These are phyloP conservation scores for Hyaloscypha variabilis DNA, from an alignment of 495 filamentous ascomycete genomes.

Conservation along the genomic window DNA sequence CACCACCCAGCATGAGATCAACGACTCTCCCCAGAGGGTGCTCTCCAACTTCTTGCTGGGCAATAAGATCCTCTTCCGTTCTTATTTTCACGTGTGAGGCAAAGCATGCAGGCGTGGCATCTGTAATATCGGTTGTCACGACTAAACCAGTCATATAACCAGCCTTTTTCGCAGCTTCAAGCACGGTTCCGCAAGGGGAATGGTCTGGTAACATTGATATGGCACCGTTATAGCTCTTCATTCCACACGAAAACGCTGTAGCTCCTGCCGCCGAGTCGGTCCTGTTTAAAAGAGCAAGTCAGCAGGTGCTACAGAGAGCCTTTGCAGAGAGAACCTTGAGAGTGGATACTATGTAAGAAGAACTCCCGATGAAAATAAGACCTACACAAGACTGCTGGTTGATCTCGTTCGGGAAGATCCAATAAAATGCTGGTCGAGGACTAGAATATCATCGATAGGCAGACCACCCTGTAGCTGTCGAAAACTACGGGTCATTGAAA, in stretches of 20 bases:
- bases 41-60: conserved; percentile 87
- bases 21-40: conserved; percentile 81
- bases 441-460: conserved; percentile 69
- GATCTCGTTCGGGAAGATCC: conserved; percentile 88
- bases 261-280: conserved; percentile 96
- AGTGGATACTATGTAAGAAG: neutral
- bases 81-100: conserved; percentile 84
- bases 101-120: conserved; percentile 97
- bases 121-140: conserved; percentile 92
- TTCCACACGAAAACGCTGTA: conserved; percentile 90
- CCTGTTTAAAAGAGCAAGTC: neutral
- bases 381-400: conserved; percentile 66
- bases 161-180: conserved; percentile 89
- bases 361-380: neutral
- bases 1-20: conserved; percentile 91
- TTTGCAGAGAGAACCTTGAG: neutral
- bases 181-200: conserved; percentile 86
- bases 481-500: conserved; percentile 82
- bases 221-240: conserved; percentile 94
- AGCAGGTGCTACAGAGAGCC: neutral
- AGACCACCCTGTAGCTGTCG: conserved; percentile 66
- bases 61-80: conserved; percentile 84
- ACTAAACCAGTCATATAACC: conserved; percentile 94
- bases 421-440: conserved; percentile 83
- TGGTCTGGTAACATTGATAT: conserved; percentile 87